phyloP scores from a whole-genome alignment of 257 asterid genomes.

The Solanum ossicruentum region DNA sequence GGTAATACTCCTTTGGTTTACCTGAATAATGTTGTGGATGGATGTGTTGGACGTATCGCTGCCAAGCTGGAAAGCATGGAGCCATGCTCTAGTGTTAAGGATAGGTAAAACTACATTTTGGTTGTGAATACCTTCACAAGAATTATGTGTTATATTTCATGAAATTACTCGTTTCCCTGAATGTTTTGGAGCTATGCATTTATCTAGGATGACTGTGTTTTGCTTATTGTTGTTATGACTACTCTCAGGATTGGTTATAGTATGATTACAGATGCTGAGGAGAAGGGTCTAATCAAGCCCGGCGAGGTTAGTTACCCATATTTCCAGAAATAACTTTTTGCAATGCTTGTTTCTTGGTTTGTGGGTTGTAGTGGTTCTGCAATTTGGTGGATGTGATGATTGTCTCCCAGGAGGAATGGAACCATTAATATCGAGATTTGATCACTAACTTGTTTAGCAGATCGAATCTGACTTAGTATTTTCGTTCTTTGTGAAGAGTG shows the following conservation, averaged over 20 bases:
- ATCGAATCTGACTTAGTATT: background rate
- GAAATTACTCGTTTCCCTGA: background rate
- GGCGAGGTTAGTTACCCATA: slow-evolving; percentile 46
- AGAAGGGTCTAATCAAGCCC: slow-evolving; percentile 59
- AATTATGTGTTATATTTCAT: background rate
- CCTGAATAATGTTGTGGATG: slow-evolving; percentile 80
- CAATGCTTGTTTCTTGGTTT: background rate
- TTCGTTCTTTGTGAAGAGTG: slow-evolving; percentile 38
- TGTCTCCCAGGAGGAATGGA: background rate
- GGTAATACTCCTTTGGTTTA: slow-evolving; percentile 93
- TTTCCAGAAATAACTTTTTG: background rate
- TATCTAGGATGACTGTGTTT: background rate
- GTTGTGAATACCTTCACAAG: background rate
- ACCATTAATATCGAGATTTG: background rate
- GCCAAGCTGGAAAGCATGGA: slow-evolving; percentile 97
- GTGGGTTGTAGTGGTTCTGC: background rate
- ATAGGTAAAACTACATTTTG: slow-evolving; percentile 42
- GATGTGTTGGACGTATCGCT: slow-evolving; percentile 89
- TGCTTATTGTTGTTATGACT: background rate
- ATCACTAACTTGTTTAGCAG: background rate
- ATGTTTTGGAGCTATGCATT: background rate
- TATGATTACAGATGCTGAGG: slow-evolving; percentile 93
- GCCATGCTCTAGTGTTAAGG: slow-evolving; percentile 99
- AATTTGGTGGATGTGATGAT: background rate
- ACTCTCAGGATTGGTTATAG: slow-evolving; percentile 81